phyloP scores from a whole-genome alignment of 352 stramenopile genomes.

The Pythium dissimile region DNA sequence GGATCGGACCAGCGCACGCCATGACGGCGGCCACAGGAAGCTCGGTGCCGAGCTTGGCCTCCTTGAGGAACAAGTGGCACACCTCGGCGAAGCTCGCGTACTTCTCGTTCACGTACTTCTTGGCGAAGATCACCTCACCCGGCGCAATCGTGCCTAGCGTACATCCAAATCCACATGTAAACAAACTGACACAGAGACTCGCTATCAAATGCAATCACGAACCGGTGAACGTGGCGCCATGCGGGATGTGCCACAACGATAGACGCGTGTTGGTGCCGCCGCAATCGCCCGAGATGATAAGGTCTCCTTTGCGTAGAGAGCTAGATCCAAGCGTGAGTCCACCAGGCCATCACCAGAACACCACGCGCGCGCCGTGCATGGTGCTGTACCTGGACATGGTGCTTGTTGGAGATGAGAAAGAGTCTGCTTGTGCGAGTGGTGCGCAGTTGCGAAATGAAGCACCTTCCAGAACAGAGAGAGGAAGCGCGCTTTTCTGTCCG shows the following conservation, averaged over 20 bases:
- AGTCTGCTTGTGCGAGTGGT: not conserved
- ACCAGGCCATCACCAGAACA: not conserved
- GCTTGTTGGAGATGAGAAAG: not conserved
- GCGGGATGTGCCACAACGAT: slow-evolving; percentile 81
- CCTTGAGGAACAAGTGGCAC: slow-evolving; percentile 91
- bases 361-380: not conserved
- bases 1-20: slow-evolving; percentile 75
- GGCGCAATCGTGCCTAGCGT: slow-evolving; percentile 58
- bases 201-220: not conserved
- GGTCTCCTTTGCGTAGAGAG: slow-evolving; percentile 31
- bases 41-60: slow-evolving; percentile 75
- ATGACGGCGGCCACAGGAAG: slow-evolving; percentile 67
- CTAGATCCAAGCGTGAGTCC: not conserved
- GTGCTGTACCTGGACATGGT: not conserved
- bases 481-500: not conserved
- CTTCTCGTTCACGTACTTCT: slow-evolving; percentile 86
- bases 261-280: slow-evolving; percentile 97
- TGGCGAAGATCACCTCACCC: slow-evolving; percentile 79
- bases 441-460: not conserved
- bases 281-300: slow-evolving; percentile 92
- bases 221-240: slow-evolving; percentile 57
- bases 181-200: not conserved
- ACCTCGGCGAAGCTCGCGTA: slow-evolving; percentile 85
- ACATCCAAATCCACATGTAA: slow-evolving; percentile 1
- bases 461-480: not conserved